phyloP scores from a whole-genome alignment of 805 yeast genomes.

The Lachancea sp. region DNA sequence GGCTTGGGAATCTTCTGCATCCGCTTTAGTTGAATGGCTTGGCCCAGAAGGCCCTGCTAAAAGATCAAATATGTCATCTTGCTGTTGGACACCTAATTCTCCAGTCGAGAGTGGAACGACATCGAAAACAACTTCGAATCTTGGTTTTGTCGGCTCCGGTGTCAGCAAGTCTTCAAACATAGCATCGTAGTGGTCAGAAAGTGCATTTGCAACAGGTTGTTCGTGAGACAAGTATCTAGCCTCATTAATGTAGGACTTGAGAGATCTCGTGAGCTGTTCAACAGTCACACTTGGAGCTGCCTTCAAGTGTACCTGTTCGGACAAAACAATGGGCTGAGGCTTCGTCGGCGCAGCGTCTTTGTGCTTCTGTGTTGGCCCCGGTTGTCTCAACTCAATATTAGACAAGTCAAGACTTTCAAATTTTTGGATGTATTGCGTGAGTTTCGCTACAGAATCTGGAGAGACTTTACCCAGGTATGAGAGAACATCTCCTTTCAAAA shows the following conservation, averaged over 20 bases:
- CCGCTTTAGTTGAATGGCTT: background rate
- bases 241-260: constrained; percentile 40
- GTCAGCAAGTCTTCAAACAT: constrained; percentile 53
- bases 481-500: constrained; percentile 86
- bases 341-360: constrained; percentile 10
- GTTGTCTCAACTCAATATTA: constrained; percentile 42
- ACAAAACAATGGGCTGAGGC: constrained; percentile 28
- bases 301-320: constrained; percentile 27
- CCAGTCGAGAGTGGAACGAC: constrained; percentile 13
- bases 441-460: constrained; percentile 42
- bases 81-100: constrained; percentile 1
- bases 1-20: constrained; percentile 1
- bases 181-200: constrained; percentile 50
- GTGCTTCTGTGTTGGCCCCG: constrained; percentile 27
- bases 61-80: constrained; percentile 26
- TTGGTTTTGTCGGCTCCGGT: constrained; percentile 30
- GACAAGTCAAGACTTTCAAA: constrained; percentile 66
- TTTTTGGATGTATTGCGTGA: constrained; percentile 51
- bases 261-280: constrained; percentile 39
- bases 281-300: constrained; percentile 29
- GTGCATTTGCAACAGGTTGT: constrained; percentile 14
- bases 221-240: constrained; percentile 37
- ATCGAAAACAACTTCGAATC: constrained; percentile 23
- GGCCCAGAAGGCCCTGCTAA: constrained; percentile 13
- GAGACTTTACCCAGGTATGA: constrained; percentile 74